phyloP scores from a whole-genome alignment of 2,329 filamentous ascomycete species.

The Pseudogymnoascus sp. region DNA sequence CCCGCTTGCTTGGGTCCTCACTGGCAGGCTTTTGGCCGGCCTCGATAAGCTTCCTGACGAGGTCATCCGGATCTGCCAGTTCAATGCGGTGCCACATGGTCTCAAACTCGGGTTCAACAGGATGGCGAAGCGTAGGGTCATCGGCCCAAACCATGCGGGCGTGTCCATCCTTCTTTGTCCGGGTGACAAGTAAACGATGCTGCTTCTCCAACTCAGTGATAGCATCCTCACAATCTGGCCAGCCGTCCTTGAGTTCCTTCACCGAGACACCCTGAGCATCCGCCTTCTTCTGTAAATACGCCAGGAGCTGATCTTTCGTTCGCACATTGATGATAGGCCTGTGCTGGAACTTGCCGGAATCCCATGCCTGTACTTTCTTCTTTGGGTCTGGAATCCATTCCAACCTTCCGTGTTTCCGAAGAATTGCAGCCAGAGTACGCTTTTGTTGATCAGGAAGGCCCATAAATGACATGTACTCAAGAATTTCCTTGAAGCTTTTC shows the following conservation, averaged over 20 bases:
- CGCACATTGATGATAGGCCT: conserved; percentile 77
- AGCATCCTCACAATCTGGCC: conserved; percentile 73
- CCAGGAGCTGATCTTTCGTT: conserved; percentile 67
- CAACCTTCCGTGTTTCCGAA: conserved; percentile 56
- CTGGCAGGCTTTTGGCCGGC: conserved; percentile 32
- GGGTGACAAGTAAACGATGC: conserved; percentile 74
- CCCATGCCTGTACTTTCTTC: conserved; percentile 59
- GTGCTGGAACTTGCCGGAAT: conserved; percentile 70
- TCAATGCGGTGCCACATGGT: conserved; percentile 74
- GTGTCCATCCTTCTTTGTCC: conserved; percentile 86
- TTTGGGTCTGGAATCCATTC: conserved; percentile 48
- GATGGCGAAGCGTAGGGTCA: conserved; percentile 66
- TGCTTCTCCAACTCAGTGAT: conserved; percentile 71
- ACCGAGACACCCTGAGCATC: conserved; percentile 76
- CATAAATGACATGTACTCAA: conserved; percentile 70
- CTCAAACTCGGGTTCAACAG: conserved; percentile 75
- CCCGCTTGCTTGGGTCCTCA: conserved; percentile 30
- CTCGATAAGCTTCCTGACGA: conserved; percentile 34
- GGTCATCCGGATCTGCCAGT: conserved; percentile 48
- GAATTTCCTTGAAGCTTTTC: conserved; percentile 66
- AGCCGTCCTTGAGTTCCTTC: conserved; percentile 91
- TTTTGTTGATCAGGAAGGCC: conserved; percentile 53
- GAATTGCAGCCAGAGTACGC: conserved; percentile 56
- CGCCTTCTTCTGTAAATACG: conserved; percentile 70
- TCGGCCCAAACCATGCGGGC: conserved; percentile 85